Base-by-base conservation (phyloP, 257 asterid species). In the Petunia secreta region DNA sequence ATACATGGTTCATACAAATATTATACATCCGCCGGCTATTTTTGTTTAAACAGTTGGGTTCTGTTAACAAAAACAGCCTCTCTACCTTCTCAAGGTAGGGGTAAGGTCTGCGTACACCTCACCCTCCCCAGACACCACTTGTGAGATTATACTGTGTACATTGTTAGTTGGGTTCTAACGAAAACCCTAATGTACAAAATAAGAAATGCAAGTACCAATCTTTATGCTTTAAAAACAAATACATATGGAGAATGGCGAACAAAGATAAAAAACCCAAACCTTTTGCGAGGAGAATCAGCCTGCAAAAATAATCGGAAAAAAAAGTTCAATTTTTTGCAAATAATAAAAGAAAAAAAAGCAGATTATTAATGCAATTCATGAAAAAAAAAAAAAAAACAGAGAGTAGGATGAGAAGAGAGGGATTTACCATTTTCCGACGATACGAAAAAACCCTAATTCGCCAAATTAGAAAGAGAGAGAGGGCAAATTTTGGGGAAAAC, bases 271-370 rank as follows among this genome's bases (percentile, higher is more conserved):
- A 40, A 64, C 10, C 8, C 74, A 8, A 36, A 79, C 81, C 81
- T 64, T 64, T 37, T 66, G 75, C 76, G 81, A 37, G 81, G 81
- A 79, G 76, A 79, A 79, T 79, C 75, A 37, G 54, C 81, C 81
- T 78, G 81, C 64, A 25, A 48, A 63, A 25, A 14, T 36, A 63
- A 63, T 46, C 41, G 16, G 5, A 6, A 15, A 16, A 9, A 34
- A 8, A 63, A 16, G 39, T 36, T 46, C 53, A 37, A 78, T 63
- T 55, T 46, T 16, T 46, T 55, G 53, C 43, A 39, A 34, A 78
- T 43, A 78, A 16, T 52, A 14, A 63, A 36, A 34, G n/a, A 52
- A 37, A 13, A 78, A 63, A 0, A 52, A 38, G 25, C 25, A 25
- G 25, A 25, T 25, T 25, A 78, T 36, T 2, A 43, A 34, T 5